Evolutionary conservation across 192 early-diverging fungal genomes (phyloP).

Genomic region (Rhizophagus clarus): DNA sequence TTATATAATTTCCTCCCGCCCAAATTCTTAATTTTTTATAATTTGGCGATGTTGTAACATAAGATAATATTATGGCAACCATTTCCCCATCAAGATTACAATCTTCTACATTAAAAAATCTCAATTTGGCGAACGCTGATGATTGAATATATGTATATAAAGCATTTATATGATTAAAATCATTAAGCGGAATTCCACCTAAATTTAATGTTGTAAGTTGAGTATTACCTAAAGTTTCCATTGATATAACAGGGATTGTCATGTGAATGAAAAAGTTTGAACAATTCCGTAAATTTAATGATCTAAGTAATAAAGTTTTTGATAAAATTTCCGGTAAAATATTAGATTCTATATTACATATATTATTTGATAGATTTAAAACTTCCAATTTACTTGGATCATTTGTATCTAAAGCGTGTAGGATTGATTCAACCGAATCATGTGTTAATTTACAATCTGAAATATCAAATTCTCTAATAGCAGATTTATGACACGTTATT

Average conservation of each 20-base stretch:
- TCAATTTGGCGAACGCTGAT: background rate
- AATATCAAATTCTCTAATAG: conserved; percentile 15
- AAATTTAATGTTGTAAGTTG: conserved; percentile 23
- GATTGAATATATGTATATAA: conserved; percentile 14
- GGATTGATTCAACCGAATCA: background rate
- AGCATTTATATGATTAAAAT: background rate
- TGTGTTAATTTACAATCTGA: conserved; percentile 2
- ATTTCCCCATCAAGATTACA: conserved; percentile 6
- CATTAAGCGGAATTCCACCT: conserved; percentile 23
- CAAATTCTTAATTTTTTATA: conserved; percentile 6
- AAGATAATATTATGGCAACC: background rate
- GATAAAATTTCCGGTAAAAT: conserved; percentile 2
- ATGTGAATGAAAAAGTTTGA: background rate
- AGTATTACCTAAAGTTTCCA: background rate
- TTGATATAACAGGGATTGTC: background rate
- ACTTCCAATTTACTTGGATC: background rate
- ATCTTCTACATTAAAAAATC: conserved; percentile 12
- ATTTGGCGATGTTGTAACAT: background rate
- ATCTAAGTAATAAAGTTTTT: conserved; percentile 5
- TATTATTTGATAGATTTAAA: conserved; percentile 18
- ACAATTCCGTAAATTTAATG: conserved; percentile 23
- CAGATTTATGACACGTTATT: background rate
- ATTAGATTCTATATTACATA: background rate
- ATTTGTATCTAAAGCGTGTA: conserved; percentile 9
- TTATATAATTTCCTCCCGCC: conserved; percentile 25